A percentile compares a stretch with the other conserved stretches of the same genome.
Conservation (phyloP, 164 flowering plant genomes). For the Vitis riparia region DNA sequence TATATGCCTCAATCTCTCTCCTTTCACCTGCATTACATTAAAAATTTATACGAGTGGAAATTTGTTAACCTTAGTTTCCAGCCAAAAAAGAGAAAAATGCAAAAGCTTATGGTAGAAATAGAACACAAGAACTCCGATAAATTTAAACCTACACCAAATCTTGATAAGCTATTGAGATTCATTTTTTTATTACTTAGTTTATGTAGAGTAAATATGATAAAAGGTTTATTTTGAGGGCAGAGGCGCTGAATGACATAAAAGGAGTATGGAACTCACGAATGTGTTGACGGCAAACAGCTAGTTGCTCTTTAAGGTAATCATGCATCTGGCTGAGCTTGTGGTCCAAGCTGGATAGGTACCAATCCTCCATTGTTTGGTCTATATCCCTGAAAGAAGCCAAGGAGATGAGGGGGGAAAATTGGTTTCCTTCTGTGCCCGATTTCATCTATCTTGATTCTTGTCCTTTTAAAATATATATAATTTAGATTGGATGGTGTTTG, state of each 20-base stretch:
- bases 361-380: constrained; percentile 59
- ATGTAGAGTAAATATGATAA: too few relatives aligned
- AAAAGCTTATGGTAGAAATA: too few relatives aligned
- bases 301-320: constrained; percentile 42
- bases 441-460: too few relatives aligned
- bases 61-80: too few relatives aligned
- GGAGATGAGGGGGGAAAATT: neutral
- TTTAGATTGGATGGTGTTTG: too few relatives aligned
- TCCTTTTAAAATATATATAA: too few relatives aligned
- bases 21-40: constrained; percentile 39
- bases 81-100: too few relatives aligned
- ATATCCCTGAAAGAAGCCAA: constrained; percentile 28
- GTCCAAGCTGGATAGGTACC: constrained; percentile 77
- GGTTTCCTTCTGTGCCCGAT: too few relatives aligned
- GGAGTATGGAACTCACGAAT: constrained; percentile 42
- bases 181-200: too few relatives aligned
- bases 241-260: neutral
- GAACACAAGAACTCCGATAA: too few relatives aligned
- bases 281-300: constrained; percentile 37
- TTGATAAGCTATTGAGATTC: too few relatives aligned
- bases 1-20: constrained; percentile 41
- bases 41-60: neutral
- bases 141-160: too few relatives aligned
- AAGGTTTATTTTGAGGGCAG: constrained; percentile 9
- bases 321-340: constrained; percentile 56